phyloP scores from a whole-genome alignment of 306 rosid genomes.

The Chamaecrista fasciculata region DNA sequence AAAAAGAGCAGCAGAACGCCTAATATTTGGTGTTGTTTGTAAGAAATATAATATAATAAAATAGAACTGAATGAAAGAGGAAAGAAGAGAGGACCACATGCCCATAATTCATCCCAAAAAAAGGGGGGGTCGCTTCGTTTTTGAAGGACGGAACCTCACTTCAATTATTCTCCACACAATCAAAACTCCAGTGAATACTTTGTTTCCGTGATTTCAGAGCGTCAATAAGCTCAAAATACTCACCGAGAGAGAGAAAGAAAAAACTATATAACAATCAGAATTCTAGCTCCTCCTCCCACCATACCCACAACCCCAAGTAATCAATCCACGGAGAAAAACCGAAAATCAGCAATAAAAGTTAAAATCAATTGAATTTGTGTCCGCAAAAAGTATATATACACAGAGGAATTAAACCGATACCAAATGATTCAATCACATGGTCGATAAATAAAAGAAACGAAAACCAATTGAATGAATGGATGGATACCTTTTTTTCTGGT shows the following conservation, averaged over 20 bases:
- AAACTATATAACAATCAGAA: constrained; percentile 17
- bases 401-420: background rate
- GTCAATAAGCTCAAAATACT: constrained; percentile 37
- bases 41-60: constrained; percentile 1
- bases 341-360: background rate
- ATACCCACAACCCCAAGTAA: constrained; percentile 15
- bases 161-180: constrained; percentile 63
- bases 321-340: background rate
- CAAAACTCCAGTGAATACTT: constrained; percentile 30
- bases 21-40: constrained; percentile 15
- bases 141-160: constrained; percentile 39
- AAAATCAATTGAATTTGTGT: background rate
- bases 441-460: background rate
- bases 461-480: constrained; percentile 1
- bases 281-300: constrained; percentile 22
- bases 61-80: constrained; percentile 17
- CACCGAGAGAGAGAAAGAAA: background rate
- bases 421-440: constrained; percentile 4
- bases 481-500: constrained; percentile 37
- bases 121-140: constrained; percentile 43
- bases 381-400: no score
- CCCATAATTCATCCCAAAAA: constrained; percentile 41
- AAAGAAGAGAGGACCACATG: constrained; percentile 37
- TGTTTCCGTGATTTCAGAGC: constrained; percentile 60
- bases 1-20: constrained; percentile 10